Base-by-base conservation (phyloP, 1,139 yeast species). In the Magnusiomyces tetraspermus region DNA sequence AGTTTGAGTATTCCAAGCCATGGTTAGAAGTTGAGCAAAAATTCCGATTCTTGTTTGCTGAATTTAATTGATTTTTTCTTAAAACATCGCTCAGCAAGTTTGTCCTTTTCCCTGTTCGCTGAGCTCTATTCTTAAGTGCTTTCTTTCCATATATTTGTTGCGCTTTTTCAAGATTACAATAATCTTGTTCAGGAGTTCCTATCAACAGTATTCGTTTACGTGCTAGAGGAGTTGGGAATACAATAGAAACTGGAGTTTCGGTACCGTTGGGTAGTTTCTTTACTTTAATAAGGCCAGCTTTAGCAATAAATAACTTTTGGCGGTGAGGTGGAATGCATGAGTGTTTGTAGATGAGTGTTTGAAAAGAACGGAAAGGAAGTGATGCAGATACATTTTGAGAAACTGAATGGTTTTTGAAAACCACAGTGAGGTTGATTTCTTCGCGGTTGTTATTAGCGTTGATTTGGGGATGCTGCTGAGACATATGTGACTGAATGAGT, bases 221-320 rank as follows among this genome's bases (percentile, higher is more conserved):
- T 11, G 59, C 51, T 3, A 55, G 59, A 15, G 55, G 58, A 40
- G 58, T 51, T 21, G 58, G 52, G 50, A 63, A 58, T 19, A 60
- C 59, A n/a, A 54, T 56, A 11, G 47, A 48, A 26, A 60, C 48
- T 4, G 55, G 53, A 11, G 60, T 55, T 4, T 54, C 56, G 30
- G 46, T 56, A 21, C 57, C 59, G 13, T 53, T 26, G 24, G 54
- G 51, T 1, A 58, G 54, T 45, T 53, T 55, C 19, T 53, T 58
- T 8, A 53, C 53, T 48, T 58, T 63, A 47, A 66, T 50, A 42
- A 64, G 52, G 1, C 68, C 68, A 11, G 54, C 50, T 23, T 60
- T 63, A 22, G 68, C 63, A 8, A 63, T 61, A 40, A 65, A 55
- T 43, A 66, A 62, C 55, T 66, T 66, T 47, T 65, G 66, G 57